A percentile compares a stretch with the other conserved stretches of the same genome.
Evolutionary conservation across 352 stramenopile genomes (phyloP).

Genomic region (Phytophthora hibernalis): DNA sequence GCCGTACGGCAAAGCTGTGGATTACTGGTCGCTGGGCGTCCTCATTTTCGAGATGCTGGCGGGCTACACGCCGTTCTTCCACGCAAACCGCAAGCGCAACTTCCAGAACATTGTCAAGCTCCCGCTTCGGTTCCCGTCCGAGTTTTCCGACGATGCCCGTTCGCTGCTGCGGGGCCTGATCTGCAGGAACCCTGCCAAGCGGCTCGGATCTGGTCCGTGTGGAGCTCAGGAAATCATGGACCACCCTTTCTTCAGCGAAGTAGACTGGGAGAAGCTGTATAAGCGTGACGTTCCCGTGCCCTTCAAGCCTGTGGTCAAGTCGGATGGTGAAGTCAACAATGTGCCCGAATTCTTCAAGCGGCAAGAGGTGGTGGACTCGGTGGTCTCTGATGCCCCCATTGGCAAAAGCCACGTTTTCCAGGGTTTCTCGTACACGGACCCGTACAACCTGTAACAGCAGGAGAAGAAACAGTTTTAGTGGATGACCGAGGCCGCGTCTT

Average conservation of each 20-base stretch:
- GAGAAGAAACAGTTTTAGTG: constrained; percentile 15
- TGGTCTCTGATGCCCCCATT: constrained; percentile 61
- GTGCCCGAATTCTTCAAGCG: constrained; percentile 87
- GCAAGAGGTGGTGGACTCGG: constrained; percentile 78
- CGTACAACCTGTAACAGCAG: constrained; percentile 56
- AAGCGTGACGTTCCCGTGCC: constrained; percentile 72
- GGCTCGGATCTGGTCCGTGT: constrained; percentile 71
- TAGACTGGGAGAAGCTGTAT: constrained; percentile 87
- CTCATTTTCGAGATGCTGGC: constrained; percentile 89
- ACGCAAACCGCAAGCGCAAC: constrained; percentile 82
- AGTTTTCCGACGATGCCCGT: constrained; percentile 82
- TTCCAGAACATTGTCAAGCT: constrained; percentile 90
- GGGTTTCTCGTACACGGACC: constrained; percentile 83
- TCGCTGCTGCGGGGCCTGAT: constrained; percentile 79
- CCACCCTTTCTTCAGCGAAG: constrained; percentile 79
- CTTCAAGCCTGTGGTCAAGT: constrained; percentile 72
- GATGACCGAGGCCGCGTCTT: constrained; percentile 23
- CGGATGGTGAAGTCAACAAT: constrained; percentile 77
- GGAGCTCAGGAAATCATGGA: constrained; percentile 84
- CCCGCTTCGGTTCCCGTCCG: constrained; percentile 68
- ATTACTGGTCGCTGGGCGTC: constrained; percentile 91
- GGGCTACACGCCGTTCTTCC: constrained; percentile 82
- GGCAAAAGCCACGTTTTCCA: constrained; percentile 78
- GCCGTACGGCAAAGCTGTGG: constrained; percentile 81
- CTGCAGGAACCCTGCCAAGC: constrained; percentile 76